Percentiles rank a stretch among this genome's conserved stretches.
Conservation (phyloP, 495 filamentous ascomycete species). For the Penicillium herquei region DNA sequence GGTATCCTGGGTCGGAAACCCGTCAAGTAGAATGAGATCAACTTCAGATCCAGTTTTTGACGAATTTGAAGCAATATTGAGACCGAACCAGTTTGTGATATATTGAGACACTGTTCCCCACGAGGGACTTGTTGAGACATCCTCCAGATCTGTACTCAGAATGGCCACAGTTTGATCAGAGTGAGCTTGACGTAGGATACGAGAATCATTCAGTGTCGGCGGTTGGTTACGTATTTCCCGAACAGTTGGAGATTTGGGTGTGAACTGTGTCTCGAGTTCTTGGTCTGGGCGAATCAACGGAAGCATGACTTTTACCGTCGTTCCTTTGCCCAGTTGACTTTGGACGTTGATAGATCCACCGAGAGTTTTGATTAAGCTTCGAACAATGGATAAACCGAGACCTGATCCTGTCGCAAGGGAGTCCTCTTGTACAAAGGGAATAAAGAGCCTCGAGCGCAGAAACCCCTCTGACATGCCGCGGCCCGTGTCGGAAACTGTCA, state of each 20-base stretch:
- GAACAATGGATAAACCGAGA: constrained; percentile 43
- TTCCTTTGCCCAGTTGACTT: constrained; percentile 41
- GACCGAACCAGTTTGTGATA: constrained; percentile 44
- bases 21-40: constrained; percentile 38
- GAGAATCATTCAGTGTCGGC: constrained; percentile 6
- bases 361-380: constrained; percentile 37
- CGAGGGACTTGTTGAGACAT: constrained; percentile 12
- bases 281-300: constrained; percentile 33
- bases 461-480: constrained; percentile 43
- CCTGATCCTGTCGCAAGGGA: constrained; percentile 44
- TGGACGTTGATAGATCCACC: constrained; percentile 43
- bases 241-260: constrained; percentile 1
- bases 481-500: constrained; percentile 44
- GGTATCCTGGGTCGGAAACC: constrained; percentile 9
- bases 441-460: constrained; percentile 39
- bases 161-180: constrained; percentile 32
- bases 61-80: constrained; percentile 32
- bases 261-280: constrained; percentile 5
- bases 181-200: constrained; percentile 20
- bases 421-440: constrained; percentile 51
- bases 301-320: constrained; percentile 46
- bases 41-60: constrained; percentile 13
- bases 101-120: constrained; percentile 30
- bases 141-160: constrained; percentile 24
- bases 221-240: constrained; percentile 11